Percentiles rank a stretch among this genome's conserved stretches.
phyloP scores from a whole-genome alignment of 108 stramenopile genomes.

The Epithemia pelagica region DNA sequence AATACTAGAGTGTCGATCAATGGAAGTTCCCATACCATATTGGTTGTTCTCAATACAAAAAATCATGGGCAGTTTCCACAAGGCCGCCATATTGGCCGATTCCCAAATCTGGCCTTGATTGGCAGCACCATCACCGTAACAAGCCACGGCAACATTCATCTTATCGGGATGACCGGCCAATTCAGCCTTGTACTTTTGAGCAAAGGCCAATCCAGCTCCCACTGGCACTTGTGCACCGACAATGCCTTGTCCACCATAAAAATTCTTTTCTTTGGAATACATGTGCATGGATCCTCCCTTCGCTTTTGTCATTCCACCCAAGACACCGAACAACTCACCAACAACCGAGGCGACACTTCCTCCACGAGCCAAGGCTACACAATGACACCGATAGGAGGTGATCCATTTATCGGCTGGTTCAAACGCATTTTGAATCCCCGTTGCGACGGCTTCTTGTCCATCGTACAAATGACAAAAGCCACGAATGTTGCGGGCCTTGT shows the following conservation, averaged over 20 bases:
- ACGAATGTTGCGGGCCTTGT: constrained; percentile 96
- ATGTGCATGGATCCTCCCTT: constrained; percentile 99
- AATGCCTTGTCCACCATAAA: constrained; percentile 98
- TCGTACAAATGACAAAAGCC: constrained; percentile 99
- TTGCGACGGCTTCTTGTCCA: constrained; percentile 98
- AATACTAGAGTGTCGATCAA: constrained; percentile 92
- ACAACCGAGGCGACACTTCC: constrained; percentile 80
- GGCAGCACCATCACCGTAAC: constrained; percentile 99
- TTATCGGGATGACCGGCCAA: constrained; percentile 56
- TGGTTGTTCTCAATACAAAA: constrained; percentile 99
- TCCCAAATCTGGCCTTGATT: constrained; percentile 99
- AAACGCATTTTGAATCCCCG: constrained; percentile 89
- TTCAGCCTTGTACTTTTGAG: constrained; percentile 94
- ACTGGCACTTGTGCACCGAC: constrained; percentile 99
- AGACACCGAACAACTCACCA: constrained; percentile 88
- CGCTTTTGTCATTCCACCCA: constrained; percentile 73
- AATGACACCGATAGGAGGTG: constrained; percentile 98
- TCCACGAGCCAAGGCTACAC: constrained; percentile 88
- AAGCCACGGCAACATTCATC: constrained; percentile 95
- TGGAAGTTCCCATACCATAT: constrained; percentile 99
- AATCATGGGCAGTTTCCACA: constrained; percentile 98
- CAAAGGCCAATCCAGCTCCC: constrained; percentile 95
- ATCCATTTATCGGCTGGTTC: constrained; percentile 90
- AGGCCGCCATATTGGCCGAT: constrained; percentile 89
- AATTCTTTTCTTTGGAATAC: constrained; percentile 97